A percentile compares a stretch with the other conserved stretches of the same genome.
Conservation (phyloP, 768 basidiomycete genomes). For the Gautieria morchelliformis region DNA sequence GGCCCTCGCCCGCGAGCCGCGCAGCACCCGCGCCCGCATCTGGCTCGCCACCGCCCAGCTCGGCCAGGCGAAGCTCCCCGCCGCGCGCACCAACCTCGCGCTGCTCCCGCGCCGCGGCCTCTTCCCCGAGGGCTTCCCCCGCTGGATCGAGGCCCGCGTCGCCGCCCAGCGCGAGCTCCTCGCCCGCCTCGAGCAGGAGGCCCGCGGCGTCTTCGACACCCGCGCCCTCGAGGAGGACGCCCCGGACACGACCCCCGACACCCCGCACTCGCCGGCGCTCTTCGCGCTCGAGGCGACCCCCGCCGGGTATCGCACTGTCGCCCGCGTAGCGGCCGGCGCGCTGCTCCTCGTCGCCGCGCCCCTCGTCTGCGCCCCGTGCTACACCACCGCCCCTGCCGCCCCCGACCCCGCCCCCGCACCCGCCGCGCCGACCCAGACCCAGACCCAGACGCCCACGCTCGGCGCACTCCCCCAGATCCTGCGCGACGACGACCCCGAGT, state of each 20-base stretch:
- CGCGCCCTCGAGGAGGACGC: not conserved
- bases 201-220: not conserved
- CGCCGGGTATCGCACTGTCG: not conserved
- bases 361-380: conserved; percentile 1
- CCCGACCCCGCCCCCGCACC: too few relatives aligned
- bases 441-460: too few relatives aligned
- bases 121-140: not conserved
- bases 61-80: not conserved
- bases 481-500: not conserved
- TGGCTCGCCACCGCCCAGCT: conserved; percentile 5
- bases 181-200: not conserved
- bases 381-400: not conserved
- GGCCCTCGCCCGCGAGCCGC: not conserved
- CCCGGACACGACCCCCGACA: not conserved
- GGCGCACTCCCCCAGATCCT: not conserved
- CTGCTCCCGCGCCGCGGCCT: not conserved
- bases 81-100: not conserved
- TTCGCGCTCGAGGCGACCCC: not conserved
- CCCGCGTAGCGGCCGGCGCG: not conserved
- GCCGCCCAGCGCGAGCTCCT: not conserved
- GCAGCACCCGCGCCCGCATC: conserved; percentile 3
- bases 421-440: too few relatives aligned
- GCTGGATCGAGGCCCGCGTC: conserved; percentile 1
- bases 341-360: not conserved
- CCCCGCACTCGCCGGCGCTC: too few relatives aligned